These are phyloP conservation scores for Mortierella sp. DNA, from an alignment of 371 early-diverging fungal species.

Conservation along the genomic window DNA sequence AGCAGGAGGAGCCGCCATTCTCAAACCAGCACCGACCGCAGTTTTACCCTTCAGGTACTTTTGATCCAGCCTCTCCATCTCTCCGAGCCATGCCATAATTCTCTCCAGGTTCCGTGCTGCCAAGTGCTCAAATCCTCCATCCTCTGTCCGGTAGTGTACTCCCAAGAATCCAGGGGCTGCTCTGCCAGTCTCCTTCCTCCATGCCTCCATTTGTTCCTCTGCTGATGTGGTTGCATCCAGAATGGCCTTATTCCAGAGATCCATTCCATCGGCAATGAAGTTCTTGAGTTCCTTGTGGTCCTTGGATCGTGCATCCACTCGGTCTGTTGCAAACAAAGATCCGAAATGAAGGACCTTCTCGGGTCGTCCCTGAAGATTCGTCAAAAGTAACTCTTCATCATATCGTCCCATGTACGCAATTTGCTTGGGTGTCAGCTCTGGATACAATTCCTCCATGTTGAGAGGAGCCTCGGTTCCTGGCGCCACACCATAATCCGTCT, in stretches of 20 bases:
- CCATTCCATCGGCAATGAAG: slow-evolving; percentile 57
- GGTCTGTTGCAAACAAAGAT: slow-evolving; percentile 64
- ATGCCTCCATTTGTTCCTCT: slow-evolving; percentile 48
- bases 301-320: slow-evolving; percentile 60
- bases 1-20: no score
- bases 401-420: slow-evolving; percentile 4
- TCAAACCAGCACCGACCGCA: no score
- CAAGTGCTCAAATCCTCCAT: slow-evolving; percentile 59
- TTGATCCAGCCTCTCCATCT: slow-evolving; percentile 18
- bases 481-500: slow-evolving; percentile 62
- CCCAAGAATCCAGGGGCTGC: slow-evolving; percentile 59
- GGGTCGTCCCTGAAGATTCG: slow-evolving; percentile 56
- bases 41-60: no score
- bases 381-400: slow-evolving; percentile 17
- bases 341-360: slow-evolving; percentile 62
- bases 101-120: slow-evolving; percentile 41
- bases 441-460: slow-evolving; percentile 11
- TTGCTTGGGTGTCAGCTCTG: neutral
- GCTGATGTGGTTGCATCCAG: slow-evolving; percentile 53
- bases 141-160: slow-evolving; percentile 63
- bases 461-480: slow-evolving; percentile 59
- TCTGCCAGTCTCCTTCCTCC: slow-evolving; percentile 15
- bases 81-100: slow-evolving; percentile 22
- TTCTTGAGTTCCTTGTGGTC: slow-evolving; percentile 52
- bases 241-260: slow-evolving; percentile 60